Conservation (phyloP, 768 basidiomycete genomes). For the Lanmaoa rubissima region DNA sequence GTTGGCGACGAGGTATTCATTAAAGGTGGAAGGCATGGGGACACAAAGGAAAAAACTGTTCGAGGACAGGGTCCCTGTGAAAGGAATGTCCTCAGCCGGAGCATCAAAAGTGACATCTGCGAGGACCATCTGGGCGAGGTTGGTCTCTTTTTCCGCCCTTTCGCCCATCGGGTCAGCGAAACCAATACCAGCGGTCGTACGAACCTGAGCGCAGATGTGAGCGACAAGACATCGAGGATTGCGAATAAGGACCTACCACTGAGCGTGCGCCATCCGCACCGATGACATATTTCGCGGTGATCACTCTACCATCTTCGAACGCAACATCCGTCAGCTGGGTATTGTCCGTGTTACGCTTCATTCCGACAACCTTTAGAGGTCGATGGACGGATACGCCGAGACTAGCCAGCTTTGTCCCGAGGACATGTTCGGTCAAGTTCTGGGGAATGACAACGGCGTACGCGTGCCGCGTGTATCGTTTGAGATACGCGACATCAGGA, state of each 20-base stretch:
- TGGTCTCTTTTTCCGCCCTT: conserved; percentile 23
- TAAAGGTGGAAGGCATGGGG: conserved; percentile 16
- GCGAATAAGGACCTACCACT: conserved; percentile 30
- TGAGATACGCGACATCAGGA: conserved; percentile 36
- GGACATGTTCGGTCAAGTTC: conserved; percentile 42
- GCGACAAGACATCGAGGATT: not conserved
- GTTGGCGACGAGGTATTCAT: conserved; percentile 15
- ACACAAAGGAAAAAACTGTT: conserved; percentile 15
- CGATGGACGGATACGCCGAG: conserved; percentile 36
- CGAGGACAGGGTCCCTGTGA: not conserved
- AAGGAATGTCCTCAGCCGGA: not conserved
- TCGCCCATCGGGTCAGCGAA: conserved; percentile 45
- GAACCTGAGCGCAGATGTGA: conserved; percentile 35
- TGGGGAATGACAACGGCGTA: conserved; percentile 46
- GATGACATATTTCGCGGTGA: conserved; percentile 47
- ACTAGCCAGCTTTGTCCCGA: conserved; percentile 34
- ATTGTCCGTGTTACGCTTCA: conserved; percentile 34
- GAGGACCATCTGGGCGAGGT: conserved; percentile 32
- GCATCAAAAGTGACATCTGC: conserved; percentile 21
- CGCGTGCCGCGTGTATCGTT: conserved; percentile 43
- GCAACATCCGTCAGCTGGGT: conserved; percentile 35
- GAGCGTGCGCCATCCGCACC: conserved; percentile 54
- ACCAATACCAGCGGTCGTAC: conserved; percentile 39
- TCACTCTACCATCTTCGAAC: conserved; percentile 46
- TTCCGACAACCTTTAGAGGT: conserved; percentile 38